Base-by-base conservation (phyloP, 371 early-diverging fungal species). In the Encephalitozoon intestinalis region DNA sequence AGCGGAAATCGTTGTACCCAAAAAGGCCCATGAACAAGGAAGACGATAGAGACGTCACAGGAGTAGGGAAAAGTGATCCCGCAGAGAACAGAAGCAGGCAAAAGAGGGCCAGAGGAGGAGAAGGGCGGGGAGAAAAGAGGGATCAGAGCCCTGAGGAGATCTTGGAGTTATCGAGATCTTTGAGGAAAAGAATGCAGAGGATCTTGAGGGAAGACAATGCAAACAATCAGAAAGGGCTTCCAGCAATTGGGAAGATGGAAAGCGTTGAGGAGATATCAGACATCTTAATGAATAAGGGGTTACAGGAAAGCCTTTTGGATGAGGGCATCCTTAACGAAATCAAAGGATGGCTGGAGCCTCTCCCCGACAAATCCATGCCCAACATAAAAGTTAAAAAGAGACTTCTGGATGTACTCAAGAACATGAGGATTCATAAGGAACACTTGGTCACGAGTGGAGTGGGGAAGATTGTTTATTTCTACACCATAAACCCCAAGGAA, bases 301-400 rank as follows among this genome's bases (percentile, higher is more conserved):
- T 70, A 40, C 63, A 82, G 37, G 68, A 75, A 26, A 44, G 67
- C 18, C 67, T 77, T 2, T 49, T 97, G 67, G 94, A 95, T 63
- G 90, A 90, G 75, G 89, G 90, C 63, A 88, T 96, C 18, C 84
- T 96, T 67, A 90, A 90, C 37, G 88, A 89, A 15, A 90, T 97
- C 74, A 89, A 89, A 67, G 79, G 89, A 25, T 97, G 96, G 97
- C 87, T 97, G 26, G 96, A 95, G 80, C 96, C 97, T 28, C 85
- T 95, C 30, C 90, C 92, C 39, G 96, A 96, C 84, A 90, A 91
- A 9, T 90, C 94, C 2, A 84, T 97, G 77, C 97, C 97, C 5
- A 90, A 88, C 80, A 86, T 93, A 70, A 92, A 92, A 75, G 90
- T 97, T 69, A 95, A 93, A 80, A 88, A 85, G 71, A 88, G 88